Evolutionary conservation across 179 eudicot genomes (phyloP).

Genomic region (Silene coronaria): DNA sequence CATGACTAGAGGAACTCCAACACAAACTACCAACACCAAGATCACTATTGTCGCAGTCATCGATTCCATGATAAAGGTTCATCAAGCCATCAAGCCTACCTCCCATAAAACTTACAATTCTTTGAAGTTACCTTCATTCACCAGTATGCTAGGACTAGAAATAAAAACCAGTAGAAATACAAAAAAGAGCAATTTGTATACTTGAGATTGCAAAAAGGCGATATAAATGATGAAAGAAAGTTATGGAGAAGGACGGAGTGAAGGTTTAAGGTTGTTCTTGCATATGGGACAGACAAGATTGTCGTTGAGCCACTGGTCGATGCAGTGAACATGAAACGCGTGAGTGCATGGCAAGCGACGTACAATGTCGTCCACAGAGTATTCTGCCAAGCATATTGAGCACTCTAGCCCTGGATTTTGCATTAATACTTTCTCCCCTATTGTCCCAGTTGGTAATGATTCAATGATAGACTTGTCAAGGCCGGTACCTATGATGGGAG

Average conservation of each 20-base stretch:
- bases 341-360: slow-evolving; percentile 14
- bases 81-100: no score
- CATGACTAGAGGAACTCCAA: no score
- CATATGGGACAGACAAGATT: not conserved
- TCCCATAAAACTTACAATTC: no score
- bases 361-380: slow-evolving; percentile 9
- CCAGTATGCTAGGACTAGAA: no score
- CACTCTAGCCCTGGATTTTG: slow-evolving; percentile 1
- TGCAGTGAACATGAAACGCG: slow-evolving; percentile 10
- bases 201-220: not conserved
- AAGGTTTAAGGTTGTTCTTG: not conserved
- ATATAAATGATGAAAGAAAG: not conserved
- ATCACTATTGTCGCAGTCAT: no score
- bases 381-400: slow-evolving; percentile 12
- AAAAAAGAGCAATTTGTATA: no score
- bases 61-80: no score
- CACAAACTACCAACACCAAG: no score
- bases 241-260: not conserved
- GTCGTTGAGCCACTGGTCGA: slow-evolving; percentile 2
- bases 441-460: slow-evolving; percentile 11
- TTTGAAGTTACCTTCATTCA: no score
- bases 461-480: slow-evolving; percentile 8
- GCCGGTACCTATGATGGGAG: not conserved
- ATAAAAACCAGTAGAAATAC: not conserved
- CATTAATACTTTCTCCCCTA: not conserved